A percentile compares a stretch with the other conserved stretches of the same genome.
Conservation (phyloP, 805 yeast species). For the Barnettozyma sp. region DNA sequence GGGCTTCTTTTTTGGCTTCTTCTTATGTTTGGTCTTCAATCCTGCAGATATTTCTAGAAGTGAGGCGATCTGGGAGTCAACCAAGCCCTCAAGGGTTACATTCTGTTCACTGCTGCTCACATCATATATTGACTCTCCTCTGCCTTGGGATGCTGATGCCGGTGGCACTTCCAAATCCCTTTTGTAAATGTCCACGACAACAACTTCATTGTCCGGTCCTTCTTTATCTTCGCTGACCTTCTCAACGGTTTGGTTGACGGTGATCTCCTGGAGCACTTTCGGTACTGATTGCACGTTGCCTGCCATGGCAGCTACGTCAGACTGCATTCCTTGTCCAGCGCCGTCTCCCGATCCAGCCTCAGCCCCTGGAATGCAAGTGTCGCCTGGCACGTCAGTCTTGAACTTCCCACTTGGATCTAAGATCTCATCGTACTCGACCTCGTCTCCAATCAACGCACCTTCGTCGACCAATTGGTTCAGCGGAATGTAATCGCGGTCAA, state of each 20-base stretch:
- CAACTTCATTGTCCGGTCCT: constrained; percentile 17
- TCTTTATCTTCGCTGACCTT: constrained; percentile 6
- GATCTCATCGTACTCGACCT: constrained; percentile 45
- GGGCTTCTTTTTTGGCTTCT: constrained; percentile 1
- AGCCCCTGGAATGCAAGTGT: constrained; percentile 13
- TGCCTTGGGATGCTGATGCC: too few species aligned
- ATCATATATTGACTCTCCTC: too few species aligned
- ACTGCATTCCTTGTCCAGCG: neutral
- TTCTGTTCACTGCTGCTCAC: too few species aligned
- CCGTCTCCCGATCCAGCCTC: constrained; percentile 12
- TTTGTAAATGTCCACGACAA: constrained; percentile 20
- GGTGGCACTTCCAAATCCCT: constrained; percentile 8
- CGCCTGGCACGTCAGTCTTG: constrained; percentile 24
- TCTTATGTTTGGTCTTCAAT: constrained; percentile 17
- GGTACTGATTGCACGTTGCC: too few species aligned
- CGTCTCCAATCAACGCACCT: constrained; percentile 50
- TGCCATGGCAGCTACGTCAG: too few species aligned
- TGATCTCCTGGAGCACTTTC: neutral
- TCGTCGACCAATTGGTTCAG: constrained; percentile 34
- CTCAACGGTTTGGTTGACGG: constrained; percentile 9
- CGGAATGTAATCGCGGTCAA: constrained; percentile 19
- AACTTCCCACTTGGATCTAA: constrained; percentile 49
- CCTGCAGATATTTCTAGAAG: constrained; percentile 20
- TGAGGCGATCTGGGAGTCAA: constrained; percentile 27
- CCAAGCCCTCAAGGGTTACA: constrained; percentile 24